These are phyloP conservation scores for Eucalyptus leucophloia DNA, from an alignment of 345 rosid genomes.

Conservation along the genomic window DNA sequence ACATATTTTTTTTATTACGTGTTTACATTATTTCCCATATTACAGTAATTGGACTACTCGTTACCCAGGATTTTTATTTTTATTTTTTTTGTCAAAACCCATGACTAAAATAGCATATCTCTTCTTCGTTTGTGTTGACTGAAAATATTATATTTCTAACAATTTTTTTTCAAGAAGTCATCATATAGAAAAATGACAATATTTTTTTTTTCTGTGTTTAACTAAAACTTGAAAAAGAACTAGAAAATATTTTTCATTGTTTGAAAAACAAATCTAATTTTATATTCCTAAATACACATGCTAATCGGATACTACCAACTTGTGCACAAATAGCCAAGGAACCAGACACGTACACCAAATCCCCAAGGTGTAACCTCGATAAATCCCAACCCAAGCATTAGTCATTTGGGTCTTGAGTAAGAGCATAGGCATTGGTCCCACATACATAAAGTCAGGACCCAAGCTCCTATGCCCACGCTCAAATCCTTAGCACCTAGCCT, in stretches of 20 bases:
- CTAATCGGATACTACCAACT: not conserved
- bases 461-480: rapidly evolving
- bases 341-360: not conserved
- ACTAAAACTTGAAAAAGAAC: not conserved
- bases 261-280: not conserved
- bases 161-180: too few relatives aligned
- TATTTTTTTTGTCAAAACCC: not conserved
- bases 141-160: too few relatives aligned
- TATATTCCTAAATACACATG: not conserved
- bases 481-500: not conserved
- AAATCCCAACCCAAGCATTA: not conserved
- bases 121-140: not conserved
- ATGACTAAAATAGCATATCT: not conserved
- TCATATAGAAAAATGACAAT: too few relatives aligned
- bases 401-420: not conserved
- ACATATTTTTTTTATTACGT: not conserved
- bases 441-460: rapidly evolving
- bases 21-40: not conserved
- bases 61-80: not conserved
- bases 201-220: too few relatives aligned
- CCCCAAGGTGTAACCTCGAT: not conserved
- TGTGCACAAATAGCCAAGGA: not conserved
- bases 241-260: too few relatives aligned
- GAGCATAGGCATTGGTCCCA: not conserved
- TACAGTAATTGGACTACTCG: too few relatives aligned